Percentiles rank a stretch among this genome's conserved stretches.
Evolutionary conservation across 306 rosid species (phyloP).

Genomic region (Arachis stenosperma): DNA sequence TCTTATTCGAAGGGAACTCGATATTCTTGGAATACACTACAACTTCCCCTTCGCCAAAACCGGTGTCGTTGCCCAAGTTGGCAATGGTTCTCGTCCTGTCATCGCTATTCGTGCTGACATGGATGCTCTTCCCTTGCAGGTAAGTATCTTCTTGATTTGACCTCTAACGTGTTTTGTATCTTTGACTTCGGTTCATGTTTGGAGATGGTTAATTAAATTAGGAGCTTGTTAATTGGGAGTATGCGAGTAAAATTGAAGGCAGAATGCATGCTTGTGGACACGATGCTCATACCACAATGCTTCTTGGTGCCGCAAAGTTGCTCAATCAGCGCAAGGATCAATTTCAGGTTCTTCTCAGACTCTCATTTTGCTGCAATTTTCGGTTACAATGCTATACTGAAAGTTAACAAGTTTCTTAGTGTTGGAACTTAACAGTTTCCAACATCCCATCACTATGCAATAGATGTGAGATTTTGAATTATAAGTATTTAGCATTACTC

Average conservation of each 20-base stretch:
- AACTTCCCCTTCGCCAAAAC: constrained; percentile 65
- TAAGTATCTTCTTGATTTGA: not conserved
- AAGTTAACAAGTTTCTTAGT: not conserved
- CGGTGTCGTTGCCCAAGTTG: constrained; percentile 50
- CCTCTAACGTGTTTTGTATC: not conserved
- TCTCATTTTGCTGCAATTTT: not conserved
- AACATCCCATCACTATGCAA: too few relatives aligned
- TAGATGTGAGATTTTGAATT: too few relatives aligned
- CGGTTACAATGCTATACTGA: not conserved
- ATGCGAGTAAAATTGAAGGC: constrained; percentile 73
- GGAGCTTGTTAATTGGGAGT: constrained; percentile 84
- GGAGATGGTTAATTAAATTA: constrained; percentile 43
- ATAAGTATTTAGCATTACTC: not conserved
- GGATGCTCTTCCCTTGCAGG: constrained; percentile 58
- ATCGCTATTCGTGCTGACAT: constrained; percentile 56
- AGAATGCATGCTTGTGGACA: constrained; percentile 83
- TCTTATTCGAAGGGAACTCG: constrained; percentile 62
- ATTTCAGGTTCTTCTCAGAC: constrained; percentile 53
- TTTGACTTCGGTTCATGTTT: not conserved
- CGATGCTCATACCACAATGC: constrained; percentile 79
- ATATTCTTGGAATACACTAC: constrained; percentile 56
- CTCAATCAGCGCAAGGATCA: constrained; percentile 56
- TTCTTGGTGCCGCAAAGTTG: constrained; percentile 79
- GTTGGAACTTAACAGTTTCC: too few relatives aligned
- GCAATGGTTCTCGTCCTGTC: constrained; percentile 48